Percentiles rank a stretch among this genome's conserved stretches.
These are phyloP conservation scores for Zygoascus sp. DNA, from an alignment of 1,139 yeast species.

Conservation along the genomic window DNA sequence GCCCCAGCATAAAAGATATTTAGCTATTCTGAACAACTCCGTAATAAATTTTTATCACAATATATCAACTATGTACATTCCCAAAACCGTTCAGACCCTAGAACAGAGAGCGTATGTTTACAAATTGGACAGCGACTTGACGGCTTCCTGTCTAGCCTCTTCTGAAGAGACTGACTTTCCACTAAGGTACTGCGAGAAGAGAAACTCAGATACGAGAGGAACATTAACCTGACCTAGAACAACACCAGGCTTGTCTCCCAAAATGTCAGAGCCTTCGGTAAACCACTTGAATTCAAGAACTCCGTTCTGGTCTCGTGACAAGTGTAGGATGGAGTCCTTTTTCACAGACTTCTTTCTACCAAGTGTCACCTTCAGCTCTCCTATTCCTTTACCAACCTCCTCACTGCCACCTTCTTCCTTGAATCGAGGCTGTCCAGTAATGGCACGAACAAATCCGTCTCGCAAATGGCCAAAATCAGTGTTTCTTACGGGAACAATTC, in stretches of 20 bases:
- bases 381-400: constrained; percentile 34
- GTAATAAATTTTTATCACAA: too few species aligned
- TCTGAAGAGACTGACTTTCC: constrained; percentile 57
- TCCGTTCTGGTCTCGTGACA: constrained; percentile 48
- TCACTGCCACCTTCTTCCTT: constrained; percentile 29
- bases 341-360: constrained; percentile 43
- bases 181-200: constrained; percentile 57
- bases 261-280: constrained; percentile 1
- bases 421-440: constrained; percentile 50
- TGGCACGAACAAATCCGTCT: constrained; percentile 82
- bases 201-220: constrained; percentile 48
- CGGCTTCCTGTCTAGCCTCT: constrained; percentile 29
- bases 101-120: neutral
- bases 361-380: constrained; percentile 36
- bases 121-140: constrained; percentile 14
- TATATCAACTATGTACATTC: neutral
- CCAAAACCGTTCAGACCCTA: neutral
- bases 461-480: constrained; percentile 85
- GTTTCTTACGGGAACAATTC: constrained; percentile 81
- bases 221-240: constrained; percentile 35
- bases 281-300: constrained; percentile 40
- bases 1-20: constrained; percentile 16
- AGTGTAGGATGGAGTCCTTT: constrained; percentile 53
- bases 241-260: constrained; percentile 16
- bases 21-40: too few species aligned